Base-by-base conservation (phyloP, 495 filamentous ascomycete species). In the Parathielavia hyrcaniae region DNA sequence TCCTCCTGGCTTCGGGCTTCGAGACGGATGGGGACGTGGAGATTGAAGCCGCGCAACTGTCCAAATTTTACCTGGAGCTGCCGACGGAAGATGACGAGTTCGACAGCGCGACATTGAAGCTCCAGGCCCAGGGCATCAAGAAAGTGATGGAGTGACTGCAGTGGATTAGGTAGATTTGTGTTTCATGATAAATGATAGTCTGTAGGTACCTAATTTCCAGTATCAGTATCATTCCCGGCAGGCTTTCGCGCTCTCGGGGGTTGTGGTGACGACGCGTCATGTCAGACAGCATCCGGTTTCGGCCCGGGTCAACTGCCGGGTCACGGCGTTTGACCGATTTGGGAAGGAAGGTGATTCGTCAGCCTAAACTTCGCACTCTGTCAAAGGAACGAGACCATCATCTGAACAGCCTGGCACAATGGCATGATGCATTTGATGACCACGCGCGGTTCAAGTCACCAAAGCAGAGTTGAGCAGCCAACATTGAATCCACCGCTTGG, bases 1-100 rank as follows among this genome's bases (percentile, higher is more conserved):
- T 82, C 19, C 54, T 80, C n/a, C n/a, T n/a, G n/a, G n/a, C n/a
- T n/a, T n/a, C n/a, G 49, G 75, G 66, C 23, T 69, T 80, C 53
- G 69, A 73, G 62, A 66, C 69, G 22, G 69, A 69, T 2, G 69
- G 69, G 2, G 68, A 74, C 30, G 71, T 73, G 9, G 66, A 57
- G 1, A 50, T 80, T 8, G 52, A 54, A 5, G 71, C 64, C 5
- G 67, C 74, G 10, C 53, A 64, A 22, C 64, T 73, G 53, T 64
- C 59, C 3, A 63, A 64, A 43, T 62, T 76, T 19, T 66, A 71
- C 40, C 8, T 79, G 20, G 69, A 77, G 51, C 51, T 79, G 36
- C 75, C 76, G 10, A 62, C 51, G 5, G 69, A 68, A 34, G 71
- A 71, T 55, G 68, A 71, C 4, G 74, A 76, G 53, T 79, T 77